Evolutionary conservation across 2,329 filamentous ascomycete species (phyloP).

Genomic region (Bipolaris sorokiniana): DNA sequence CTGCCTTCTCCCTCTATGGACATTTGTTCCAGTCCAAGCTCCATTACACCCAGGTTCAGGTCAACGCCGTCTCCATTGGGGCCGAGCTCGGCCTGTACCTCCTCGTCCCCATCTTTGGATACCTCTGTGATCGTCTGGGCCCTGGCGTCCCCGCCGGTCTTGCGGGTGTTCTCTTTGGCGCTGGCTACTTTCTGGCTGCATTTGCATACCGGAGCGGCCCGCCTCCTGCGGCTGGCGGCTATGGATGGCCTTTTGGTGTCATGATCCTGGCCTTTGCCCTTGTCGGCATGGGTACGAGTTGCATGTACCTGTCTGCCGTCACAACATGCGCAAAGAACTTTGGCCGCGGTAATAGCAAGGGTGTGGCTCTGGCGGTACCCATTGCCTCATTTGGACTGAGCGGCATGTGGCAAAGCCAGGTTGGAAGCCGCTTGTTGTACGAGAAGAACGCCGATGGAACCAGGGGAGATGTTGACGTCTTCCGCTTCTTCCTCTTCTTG

Average conservation of each 20-base stretch:
- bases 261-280: conserved; percentile 87
- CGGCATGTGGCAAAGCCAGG: conserved; percentile 93
- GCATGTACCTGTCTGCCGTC: conserved; percentile 89
- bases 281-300: conserved; percentile 82
- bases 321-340: conserved; percentile 99
- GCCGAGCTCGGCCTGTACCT: conserved; percentile 90
- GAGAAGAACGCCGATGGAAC: conserved; percentile 69
- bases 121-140: conserved; percentile 87
- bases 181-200: conserved; percentile 84
- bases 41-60: conserved; percentile 87
- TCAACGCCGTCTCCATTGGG: conserved; percentile 87
- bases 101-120: conserved; percentile 87
- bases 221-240: conserved; percentile 57
- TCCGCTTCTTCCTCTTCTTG: conserved; percentile 87
- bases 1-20: conserved; percentile 92
- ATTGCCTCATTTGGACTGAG: conserved; percentile 93
- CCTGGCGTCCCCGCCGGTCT: conserved; percentile 77
- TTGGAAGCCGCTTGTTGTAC: conserved; percentile 78
- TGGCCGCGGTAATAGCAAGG: conserved; percentile 83
- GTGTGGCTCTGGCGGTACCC: conserved; percentile 84
- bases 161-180: conserved; percentile 75
- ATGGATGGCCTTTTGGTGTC: conserved; percentile 74
- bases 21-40: conserved; percentile 86
- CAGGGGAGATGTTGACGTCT: conserved; percentile 71
- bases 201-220: conserved; percentile 71